phyloP scores from a whole-genome alignment of 495 filamentous ascomycete genomes.

The Margaritispora aquatica region DNA sequence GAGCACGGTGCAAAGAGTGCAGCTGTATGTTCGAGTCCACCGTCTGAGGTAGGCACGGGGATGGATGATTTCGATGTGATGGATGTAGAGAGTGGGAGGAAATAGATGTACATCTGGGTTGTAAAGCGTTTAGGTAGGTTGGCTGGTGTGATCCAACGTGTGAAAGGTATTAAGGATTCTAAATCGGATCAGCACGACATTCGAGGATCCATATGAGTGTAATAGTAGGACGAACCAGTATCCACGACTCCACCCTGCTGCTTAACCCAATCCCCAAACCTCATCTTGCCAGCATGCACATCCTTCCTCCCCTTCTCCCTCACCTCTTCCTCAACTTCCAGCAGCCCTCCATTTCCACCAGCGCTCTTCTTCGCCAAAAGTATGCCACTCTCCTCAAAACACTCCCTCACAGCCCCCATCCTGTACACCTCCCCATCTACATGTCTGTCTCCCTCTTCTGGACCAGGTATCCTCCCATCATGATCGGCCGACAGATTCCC shows the following conservation, averaged over 20 bases:
- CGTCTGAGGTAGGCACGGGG: constrained; percentile 69
- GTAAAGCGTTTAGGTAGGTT: constrained; percentile 69
- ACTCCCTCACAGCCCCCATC: constrained; percentile 77
- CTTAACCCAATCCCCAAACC: constrained; percentile 62
- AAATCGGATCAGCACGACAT: background rate
- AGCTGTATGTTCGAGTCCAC: constrained; percentile 77
- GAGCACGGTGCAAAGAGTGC: constrained; percentile 66
- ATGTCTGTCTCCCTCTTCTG: constrained; percentile 46
- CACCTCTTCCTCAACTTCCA: constrained; percentile 51
- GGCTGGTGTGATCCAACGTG: constrained; percentile 82
- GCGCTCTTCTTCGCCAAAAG: constrained; percentile 61
- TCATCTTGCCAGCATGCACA: constrained; percentile 53
- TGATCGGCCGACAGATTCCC: constrained; percentile 70
- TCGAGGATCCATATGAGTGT: too few species aligned
- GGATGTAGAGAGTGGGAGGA: constrained; percentile 62
- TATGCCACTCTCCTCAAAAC: constrained; percentile 93
- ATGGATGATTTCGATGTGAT: constrained; percentile 33
- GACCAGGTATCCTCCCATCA: constrained; percentile 54
- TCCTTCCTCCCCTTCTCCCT: constrained; percentile 59
- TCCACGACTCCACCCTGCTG: constrained; percentile 57
- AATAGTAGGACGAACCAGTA: constrained; percentile 40
- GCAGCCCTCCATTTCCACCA: constrained; percentile 31
- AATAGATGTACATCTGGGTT: constrained; percentile 95
- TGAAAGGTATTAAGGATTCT: constrained; percentile 74
- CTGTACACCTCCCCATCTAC: constrained; percentile 63